Base-by-base conservation (phyloP, 345 rosid species). In the Aethionema arabicum region DNA sequence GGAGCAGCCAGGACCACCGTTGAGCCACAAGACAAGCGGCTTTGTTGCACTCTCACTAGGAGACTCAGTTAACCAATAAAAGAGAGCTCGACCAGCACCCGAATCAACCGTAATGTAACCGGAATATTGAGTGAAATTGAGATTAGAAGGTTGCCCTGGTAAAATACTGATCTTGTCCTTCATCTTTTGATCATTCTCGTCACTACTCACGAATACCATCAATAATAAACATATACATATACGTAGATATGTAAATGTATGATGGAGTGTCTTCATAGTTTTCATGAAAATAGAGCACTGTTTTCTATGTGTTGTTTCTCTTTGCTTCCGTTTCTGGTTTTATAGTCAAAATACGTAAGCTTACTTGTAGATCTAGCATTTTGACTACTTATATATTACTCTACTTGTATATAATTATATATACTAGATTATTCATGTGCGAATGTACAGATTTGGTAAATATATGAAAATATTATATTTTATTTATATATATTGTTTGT, bases 1-100 rank as follows among this genome's bases (percentile, higher is more conserved):
- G 0, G 98, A 91, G 65, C 98, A 91, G 5, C 98, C 96, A 0
- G 96, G 98, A 52, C 96, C 98, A 31, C 96, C 96, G 57, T 86
- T 88, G 61, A 91, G 92, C 96, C 98, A 86, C 11, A 88, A 44
- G 7, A 88, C 82, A 33, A 88, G 46, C 0, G 96, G 95, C 69
- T 59, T 83, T 0, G 72, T 65, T 0, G 10, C n/a, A 5, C 83
- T 80, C 2, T 32, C 63, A 4, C 30, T 53, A 3, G 90, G 78
- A 2, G 76, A 78, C 75, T 83, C 76, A 4, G 74, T 69, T 65
- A 91, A 52, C 96, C 96, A 91, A 37, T 88, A 91, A 38, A 91
- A 91, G 9, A 88, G 78, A 12, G 88, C 82, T 14, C 98, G 81
- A 16, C 92, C 91, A 0, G 79, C 83, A 0, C 6, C 10, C 0